A percentile compares a stretch with the other conserved stretches of the same genome.
phyloP scores from a whole-genome alignment of 257 asterid species.

The Henckelia pumila region DNA sequence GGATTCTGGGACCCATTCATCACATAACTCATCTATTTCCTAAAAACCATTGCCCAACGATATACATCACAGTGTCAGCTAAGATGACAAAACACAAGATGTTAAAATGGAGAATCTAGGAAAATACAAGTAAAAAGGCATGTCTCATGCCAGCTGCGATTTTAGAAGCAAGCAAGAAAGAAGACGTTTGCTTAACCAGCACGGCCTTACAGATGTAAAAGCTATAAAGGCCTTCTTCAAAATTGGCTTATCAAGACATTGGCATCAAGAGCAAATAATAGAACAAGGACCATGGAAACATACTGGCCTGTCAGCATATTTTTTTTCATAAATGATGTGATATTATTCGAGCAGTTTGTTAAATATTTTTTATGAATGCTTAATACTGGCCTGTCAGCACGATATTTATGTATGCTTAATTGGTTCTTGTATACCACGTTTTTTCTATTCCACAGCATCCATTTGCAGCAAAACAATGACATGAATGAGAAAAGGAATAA shows the following conservation, averaged over 20 bases:
- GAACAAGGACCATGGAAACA: not conserved
- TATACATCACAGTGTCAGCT: conserved; percentile 18
- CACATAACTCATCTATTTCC: conserved; percentile 97
- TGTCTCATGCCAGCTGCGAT: not conserved
- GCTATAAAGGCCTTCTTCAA: not conserved
- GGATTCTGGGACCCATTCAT: conserved; percentile 93
- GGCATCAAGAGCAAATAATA: not conserved
- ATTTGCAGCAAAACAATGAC: conserved; percentile 13
- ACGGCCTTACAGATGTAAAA: not conserved
- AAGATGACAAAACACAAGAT: conserved; percentile 11
- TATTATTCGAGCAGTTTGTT: not conserved
- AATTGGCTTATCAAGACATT: not conserved
- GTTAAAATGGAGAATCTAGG: conserved; percentile 7
- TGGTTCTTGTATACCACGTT: not conserved
- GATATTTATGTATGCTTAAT: not conserved
- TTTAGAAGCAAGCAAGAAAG: not conserved
- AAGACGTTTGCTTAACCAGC: not conserved
- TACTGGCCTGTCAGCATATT: not conserved
- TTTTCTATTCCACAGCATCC: not conserved
- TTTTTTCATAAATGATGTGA: not conserved
- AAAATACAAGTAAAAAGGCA: too few species aligned
- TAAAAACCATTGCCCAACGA: conserved; percentile 37
- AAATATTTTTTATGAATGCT: too few species aligned
- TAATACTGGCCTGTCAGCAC: too few species aligned
- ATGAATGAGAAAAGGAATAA: not conserved